These are phyloP conservation scores for Cercophora scortea DNA, from an alignment of 495 filamentous ascomycete species.

Conservation along the genomic window DNA sequence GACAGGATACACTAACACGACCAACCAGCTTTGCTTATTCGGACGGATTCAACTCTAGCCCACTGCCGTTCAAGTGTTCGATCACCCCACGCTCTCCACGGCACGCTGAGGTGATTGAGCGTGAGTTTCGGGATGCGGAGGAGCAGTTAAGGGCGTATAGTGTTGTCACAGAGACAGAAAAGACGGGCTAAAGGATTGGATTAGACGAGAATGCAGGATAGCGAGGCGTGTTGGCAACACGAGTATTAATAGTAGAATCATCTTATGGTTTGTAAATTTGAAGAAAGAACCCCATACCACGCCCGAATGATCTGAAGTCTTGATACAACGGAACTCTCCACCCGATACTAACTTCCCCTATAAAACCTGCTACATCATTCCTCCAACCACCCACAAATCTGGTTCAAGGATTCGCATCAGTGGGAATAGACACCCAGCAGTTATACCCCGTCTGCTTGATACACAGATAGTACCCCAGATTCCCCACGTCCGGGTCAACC, in stretches of 20 bases:
- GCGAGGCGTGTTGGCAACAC: no score
- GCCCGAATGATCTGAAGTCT: no score
- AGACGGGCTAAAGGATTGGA: no score
- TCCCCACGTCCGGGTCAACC: background rate
- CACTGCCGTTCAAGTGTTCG: slow-evolving; percentile 39
- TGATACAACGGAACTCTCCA: no score
- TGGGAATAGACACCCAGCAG: background rate
- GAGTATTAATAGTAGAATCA: no score
- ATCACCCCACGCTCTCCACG: slow-evolving; percentile 28
- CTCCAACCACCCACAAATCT: no score
- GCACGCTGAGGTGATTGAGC: slow-evolving; percentile 23
- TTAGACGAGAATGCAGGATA: no score
- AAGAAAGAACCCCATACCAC: background rate
- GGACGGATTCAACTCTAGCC: slow-evolving; percentile 44
- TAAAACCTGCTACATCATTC: no score
- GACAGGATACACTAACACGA: background rate
- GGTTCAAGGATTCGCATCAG: background rate
- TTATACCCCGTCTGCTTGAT: background rate
- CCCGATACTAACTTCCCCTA: no score
- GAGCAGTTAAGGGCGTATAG: slow-evolving; percentile 20
- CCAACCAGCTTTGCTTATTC: slow-evolving; percentile 37
- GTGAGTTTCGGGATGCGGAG: slow-evolving; percentile 21
- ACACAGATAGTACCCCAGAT: background rate
- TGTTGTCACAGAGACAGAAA: no score
- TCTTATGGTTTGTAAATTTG: background rate